Conservation (phyloP, 73 alveolate genomes). For the Stentor coeruleus region DNA sequence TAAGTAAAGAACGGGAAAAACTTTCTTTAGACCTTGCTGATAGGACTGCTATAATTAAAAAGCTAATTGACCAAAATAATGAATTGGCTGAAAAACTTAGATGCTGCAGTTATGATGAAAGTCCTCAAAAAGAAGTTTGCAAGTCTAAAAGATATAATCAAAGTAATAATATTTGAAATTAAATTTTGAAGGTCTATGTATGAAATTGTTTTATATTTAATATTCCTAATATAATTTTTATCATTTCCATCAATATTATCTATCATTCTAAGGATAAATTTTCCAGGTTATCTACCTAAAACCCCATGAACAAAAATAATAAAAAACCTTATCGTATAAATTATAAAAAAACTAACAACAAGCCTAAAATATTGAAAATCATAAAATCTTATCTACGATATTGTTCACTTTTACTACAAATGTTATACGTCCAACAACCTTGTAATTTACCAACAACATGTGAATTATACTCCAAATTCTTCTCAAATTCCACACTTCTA, state of each 20-base stretch:
- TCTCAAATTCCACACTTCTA: neutral
- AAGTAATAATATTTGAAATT: too few relatives aligned
- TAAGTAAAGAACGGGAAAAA: conserved; percentile 56
- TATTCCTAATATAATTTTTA: too few relatives aligned
- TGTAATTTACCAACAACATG: neutral
- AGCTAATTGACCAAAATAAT: conserved; percentile 57
- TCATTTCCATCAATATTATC: too few relatives aligned
- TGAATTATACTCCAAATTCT: neutral
- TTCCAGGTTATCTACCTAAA: too few relatives aligned
- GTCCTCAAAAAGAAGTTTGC: neutral
- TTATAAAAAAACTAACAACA: too few relatives aligned
- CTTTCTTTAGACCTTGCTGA: conserved; percentile 49
- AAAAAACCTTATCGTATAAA: too few relatives aligned
- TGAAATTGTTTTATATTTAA: too few relatives aligned
- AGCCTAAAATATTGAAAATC: too few relatives aligned
- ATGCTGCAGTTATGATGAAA: conserved; percentile 31
- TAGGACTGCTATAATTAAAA: conserved; percentile 52
- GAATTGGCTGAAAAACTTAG: conserved; percentile 36
- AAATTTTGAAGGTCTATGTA: too few relatives aligned
- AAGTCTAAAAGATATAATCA: neutral
- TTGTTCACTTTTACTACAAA: neutral
- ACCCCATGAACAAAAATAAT: too few relatives aligned
- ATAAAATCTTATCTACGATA: too few relatives aligned
- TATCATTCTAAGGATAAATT: too few relatives aligned
- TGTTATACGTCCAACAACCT: neutral